A percentile compares a stretch with the other conserved stretches of the same genome.
These are phyloP conservation scores for Fomes fomentarius DNA, from an alignment of 1,284 basidiomycete genomes.

Conservation along the genomic window DNA sequence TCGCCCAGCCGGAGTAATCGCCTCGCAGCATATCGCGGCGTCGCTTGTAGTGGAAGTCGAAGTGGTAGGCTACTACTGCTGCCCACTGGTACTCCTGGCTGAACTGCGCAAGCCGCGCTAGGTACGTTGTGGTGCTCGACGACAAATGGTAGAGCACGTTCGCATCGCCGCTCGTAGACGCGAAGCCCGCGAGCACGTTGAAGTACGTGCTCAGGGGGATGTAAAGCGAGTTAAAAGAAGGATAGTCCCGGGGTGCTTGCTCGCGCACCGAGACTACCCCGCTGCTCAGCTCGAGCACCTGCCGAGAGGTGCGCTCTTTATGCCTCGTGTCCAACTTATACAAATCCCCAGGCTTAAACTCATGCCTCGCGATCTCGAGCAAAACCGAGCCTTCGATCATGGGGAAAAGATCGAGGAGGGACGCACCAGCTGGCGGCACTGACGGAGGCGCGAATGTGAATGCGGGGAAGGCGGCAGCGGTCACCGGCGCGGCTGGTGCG, in stretches of 20 bases:
- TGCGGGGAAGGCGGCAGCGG: not conserved
- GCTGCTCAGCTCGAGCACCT: not conserved
- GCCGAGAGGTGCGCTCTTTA: not conserved
- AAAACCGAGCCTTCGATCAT: not conserved
- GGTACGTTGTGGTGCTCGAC: not conserved
- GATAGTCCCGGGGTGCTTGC: not conserved
- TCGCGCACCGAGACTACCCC: not conserved
- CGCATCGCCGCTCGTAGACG: not conserved
- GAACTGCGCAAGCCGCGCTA: slow-evolving; percentile 2
- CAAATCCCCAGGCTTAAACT: slow-evolving; percentile 1
- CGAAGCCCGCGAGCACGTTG: slow-evolving; percentile 1
- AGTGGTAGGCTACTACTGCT: slow-evolving; percentile 6
- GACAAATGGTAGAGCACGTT: not conserved
- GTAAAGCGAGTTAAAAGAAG: not conserved
- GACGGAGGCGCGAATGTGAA: not conserved
- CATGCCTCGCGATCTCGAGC: slow-evolving; percentile 4
- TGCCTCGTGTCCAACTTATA: not conserved
- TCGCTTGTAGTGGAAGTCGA: slow-evolving; percentile 10
- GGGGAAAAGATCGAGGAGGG: slow-evolving; percentile 5
- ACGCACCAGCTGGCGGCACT: not conserved
- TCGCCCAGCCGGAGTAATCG: slow-evolving; percentile 11
- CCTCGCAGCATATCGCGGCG: slow-evolving; percentile 6
- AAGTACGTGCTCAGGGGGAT: slow-evolving; percentile 4
- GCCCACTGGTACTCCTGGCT: slow-evolving; percentile 9
- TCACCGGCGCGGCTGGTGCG: not conserved